Percentiles rank a stretch among this genome's conserved stretches.
These are phyloP conservation scores for Acacia concinna DNA, from an alignment of 331 rosid genomes.

Conservation along the genomic window DNA sequence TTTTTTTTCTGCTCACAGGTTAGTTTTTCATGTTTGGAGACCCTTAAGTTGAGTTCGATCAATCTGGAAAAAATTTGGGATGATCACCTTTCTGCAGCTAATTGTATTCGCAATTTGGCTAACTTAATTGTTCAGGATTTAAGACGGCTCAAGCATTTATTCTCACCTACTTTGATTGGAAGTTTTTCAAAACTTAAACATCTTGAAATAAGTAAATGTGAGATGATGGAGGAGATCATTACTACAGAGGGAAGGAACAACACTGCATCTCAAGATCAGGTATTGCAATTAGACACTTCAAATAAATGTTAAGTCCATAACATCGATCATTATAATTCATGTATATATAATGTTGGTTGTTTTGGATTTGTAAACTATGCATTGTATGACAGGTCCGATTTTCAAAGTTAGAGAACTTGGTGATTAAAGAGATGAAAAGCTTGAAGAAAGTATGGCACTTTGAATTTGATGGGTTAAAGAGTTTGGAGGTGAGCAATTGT, in stretches of 20 bases:
- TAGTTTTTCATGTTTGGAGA: conserved; percentile 20
- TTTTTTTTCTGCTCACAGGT: not conserved
- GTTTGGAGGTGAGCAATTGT: not conserved
- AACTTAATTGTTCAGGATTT: conserved; percentile 10
- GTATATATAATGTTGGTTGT: too few relatives aligned
- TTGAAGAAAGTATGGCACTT: conserved; percentile 19
- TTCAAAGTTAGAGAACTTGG: conserved; percentile 18
- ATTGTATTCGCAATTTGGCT: not conserved
- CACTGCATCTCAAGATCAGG: not conserved
- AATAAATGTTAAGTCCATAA: not conserved
- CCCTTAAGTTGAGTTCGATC: not conserved
- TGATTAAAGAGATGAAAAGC: conserved; percentile 18
- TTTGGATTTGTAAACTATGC: not conserved
- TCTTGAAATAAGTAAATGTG: conserved; percentile 23
- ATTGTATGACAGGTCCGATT: conserved; percentile 3
- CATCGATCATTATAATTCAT: not conserved
- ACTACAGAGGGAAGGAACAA: not conserved
- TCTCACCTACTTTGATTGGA: not conserved
- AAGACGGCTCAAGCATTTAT: not conserved
- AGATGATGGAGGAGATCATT: conserved; percentile 26
- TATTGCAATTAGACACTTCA: not conserved
- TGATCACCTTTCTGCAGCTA: not conserved
- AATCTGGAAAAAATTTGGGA: conserved; percentile 16
- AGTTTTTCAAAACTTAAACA: not conserved
- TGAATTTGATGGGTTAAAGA: not conserved